Conservation (phyloP, 345 rosid genomes). For the Citrus unshiu region DNA sequence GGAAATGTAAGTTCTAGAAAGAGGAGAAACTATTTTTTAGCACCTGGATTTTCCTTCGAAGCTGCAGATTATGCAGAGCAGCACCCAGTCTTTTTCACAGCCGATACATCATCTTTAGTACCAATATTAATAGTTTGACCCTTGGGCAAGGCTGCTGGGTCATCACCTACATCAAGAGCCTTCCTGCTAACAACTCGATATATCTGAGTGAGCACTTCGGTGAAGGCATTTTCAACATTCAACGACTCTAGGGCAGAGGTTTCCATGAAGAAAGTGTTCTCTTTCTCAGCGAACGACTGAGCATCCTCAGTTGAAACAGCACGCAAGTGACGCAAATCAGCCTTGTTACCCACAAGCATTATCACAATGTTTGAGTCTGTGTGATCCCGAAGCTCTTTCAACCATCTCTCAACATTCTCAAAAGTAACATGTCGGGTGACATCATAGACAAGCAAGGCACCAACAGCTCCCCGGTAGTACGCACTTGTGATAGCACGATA, state of each 20-base stretch:
- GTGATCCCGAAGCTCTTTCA: slow-evolving; percentile 53
- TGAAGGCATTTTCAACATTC: slow-evolving; percentile 57
- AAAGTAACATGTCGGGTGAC: slow-evolving; percentile 57
- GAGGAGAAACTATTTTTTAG: slow-evolving; percentile 1
- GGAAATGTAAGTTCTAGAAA: neutral
- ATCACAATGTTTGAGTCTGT: slow-evolving; percentile 60
- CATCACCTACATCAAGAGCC: slow-evolving; percentile 44
- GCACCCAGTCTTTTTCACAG: slow-evolving; percentile 35
- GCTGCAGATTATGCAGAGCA: slow-evolving; percentile 12
- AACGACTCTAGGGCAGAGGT: slow-evolving; percentile 53
- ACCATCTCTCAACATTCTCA: slow-evolving; percentile 63
- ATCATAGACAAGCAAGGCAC: slow-evolving; percentile 58
- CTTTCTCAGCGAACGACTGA: slow-evolving; percentile 52
- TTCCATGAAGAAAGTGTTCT: slow-evolving; percentile 51
- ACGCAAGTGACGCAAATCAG: slow-evolving; percentile 55
- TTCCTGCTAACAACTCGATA: slow-evolving; percentile 50
- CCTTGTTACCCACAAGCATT: slow-evolving; percentile 69
- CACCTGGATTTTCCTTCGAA: neutral
- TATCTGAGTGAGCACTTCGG: slow-evolving; percentile 53
- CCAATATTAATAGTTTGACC: slow-evolving; percentile 33
- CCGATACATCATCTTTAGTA: slow-evolving; percentile 37
- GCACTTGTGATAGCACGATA: slow-evolving; percentile 70
- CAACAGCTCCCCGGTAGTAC: slow-evolving; percentile 66
- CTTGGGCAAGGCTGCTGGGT: slow-evolving; percentile 36
- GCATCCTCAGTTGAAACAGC: slow-evolving; percentile 55